Evolutionary conservation across 192 early-diverging fungal species (phyloP), one percentile per base, ranked within the genome.

Genomic region (Linnemannia hyalina): DNA sequence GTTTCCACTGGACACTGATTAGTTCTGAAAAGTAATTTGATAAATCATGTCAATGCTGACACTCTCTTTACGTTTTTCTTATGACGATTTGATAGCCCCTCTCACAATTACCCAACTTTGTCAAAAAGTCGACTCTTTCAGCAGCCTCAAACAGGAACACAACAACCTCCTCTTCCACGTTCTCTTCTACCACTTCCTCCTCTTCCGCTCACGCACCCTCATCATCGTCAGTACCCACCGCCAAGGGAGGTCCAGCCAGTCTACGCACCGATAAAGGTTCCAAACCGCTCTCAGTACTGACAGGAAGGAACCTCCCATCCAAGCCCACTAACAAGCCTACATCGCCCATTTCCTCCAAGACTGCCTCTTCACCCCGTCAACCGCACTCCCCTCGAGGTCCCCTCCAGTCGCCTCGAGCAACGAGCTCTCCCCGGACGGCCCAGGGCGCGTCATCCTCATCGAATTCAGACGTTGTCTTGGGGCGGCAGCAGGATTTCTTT

Each of bases 41-140:
- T 52, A 4, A 52, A 16, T 52, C 18, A 11, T 16, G 15, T 6
- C 15, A 52, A 22, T 6, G 18, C 18, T 20, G 18, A 20, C 18
- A 20, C 49, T 46, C 49, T 20, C 47, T 22, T 52, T 22, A 20
- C 2, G 5, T 52, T 18, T 52, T 22, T 5, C 15, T 13, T 26
- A 46, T 5, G 40, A 73, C 13, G 44, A 52, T 22, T 52, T 20
- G 49, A 52, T 22, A 52, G 49, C 18, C 49, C 10, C 23, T 80
- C 0, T 38, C 40, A 16, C 55, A 73, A 26, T 57, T 80, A 0
- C 78, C 78, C 26, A 80, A 57, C 9, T 80, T 80, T 49, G 54
- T 46, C 22, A 44, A 68, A 32, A 55, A 22, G 46, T 47, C 65
- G 15, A 29, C 65, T 6, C 32, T 63, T 26, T 11, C 60, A 29